Evolutionary conservation across 1,284 basidiomycete species (phyloP).

Genomic region (Phellopilus nigrolimitatus): DNA sequence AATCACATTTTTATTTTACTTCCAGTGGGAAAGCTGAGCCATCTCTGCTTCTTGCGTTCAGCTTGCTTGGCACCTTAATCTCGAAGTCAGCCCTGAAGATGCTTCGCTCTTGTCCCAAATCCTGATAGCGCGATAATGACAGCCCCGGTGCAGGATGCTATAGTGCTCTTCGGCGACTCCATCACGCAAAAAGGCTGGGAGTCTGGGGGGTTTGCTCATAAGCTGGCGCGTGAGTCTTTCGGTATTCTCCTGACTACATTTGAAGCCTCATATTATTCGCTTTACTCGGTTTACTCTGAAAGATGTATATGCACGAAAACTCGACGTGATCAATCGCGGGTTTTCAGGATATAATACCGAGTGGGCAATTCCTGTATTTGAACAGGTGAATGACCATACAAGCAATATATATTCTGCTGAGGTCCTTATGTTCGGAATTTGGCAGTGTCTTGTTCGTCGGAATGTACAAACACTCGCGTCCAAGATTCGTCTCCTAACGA

Average conservation of each 20-base stretch:
- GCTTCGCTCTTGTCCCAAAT: no score
- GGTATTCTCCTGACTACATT: no score
- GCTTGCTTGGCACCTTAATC: no score
- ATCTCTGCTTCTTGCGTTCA: no score
- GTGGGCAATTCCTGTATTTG: conserved; percentile 76
- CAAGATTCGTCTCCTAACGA: conserved; percentile 68
- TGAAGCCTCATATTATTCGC: no score
- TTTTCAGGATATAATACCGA: conserved; percentile 78
- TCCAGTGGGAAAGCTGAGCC: background rate
- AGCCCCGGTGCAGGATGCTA: conserved; percentile 51
- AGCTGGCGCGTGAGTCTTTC: conserved; percentile 59
- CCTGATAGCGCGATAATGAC: conserved; percentile 40
- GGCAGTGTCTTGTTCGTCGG: conserved; percentile 27
- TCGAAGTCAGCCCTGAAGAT: no score
- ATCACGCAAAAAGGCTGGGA: conserved; percentile 65
- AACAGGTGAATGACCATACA: conserved; percentile 45
- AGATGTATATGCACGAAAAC: conserved; percentile 74
- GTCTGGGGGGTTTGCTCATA: conserved; percentile 54
- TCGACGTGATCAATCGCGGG: conserved; percentile 83
- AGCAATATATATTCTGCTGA: background rate
- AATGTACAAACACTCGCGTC: conserved; percentile 45
- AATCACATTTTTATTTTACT: conserved; percentile 1
- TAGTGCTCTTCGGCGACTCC: conserved; percentile 76
- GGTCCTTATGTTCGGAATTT: no score
- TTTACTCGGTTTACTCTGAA: background rate